phyloP scores from a whole-genome alignment of 371 early-diverging fungal genomes.

The Nematocida sp. region DNA sequence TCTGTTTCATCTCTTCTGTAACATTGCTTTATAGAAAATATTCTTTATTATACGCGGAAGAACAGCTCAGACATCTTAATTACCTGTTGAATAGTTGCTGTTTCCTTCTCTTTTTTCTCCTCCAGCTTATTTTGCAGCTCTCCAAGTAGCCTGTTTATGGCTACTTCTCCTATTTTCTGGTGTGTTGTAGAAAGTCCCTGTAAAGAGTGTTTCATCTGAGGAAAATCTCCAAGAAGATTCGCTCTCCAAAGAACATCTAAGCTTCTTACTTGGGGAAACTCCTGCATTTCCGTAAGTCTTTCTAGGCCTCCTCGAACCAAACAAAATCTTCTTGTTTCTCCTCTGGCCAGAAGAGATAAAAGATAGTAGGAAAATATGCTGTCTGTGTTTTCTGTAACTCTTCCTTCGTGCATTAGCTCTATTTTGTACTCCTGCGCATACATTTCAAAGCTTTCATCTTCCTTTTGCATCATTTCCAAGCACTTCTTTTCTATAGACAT shows the following conservation, averaged over 20 bases:
- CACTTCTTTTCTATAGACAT: slow-evolving; percentile 42
- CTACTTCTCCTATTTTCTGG: slow-evolving; percentile 12
- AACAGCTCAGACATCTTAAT: slow-evolving; percentile 43
- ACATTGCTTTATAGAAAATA: slow-evolving; percentile 7
- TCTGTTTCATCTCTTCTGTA: slow-evolving; percentile 28
- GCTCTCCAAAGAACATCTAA: slow-evolving; percentile 28
- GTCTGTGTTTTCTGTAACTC: slow-evolving; percentile 14
- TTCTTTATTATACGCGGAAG: slow-evolving; percentile 46
- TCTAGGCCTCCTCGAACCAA: slow-evolving; percentile 15
- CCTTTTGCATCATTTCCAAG: neutral
- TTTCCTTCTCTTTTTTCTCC: neutral
- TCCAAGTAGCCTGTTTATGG: slow-evolving; percentile 1
- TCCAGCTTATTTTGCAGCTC: neutral
- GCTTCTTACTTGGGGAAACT: slow-evolving; percentile 5
- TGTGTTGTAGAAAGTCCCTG: slow-evolving; percentile 3
- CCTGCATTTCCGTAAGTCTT: slow-evolving; percentile 1
- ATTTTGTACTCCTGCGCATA: slow-evolving; percentile 32
- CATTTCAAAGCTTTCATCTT: neutral
- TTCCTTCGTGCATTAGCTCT: neutral
- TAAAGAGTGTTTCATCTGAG: slow-evolving; percentile 44
- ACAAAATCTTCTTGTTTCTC: slow-evolving; percentile 26
- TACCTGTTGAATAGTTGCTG: slow-evolving; percentile 17
- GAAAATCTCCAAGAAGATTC: slow-evolving; percentile 29
- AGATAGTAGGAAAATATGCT: slow-evolving; percentile 34
- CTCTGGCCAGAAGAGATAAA: slow-evolving; percentile 5